Evolutionary conservation across 495 filamentous ascomycete species (phyloP), one percentile per base, ranked within the genome.

Genomic region (Terfezia claveryi): DNA sequence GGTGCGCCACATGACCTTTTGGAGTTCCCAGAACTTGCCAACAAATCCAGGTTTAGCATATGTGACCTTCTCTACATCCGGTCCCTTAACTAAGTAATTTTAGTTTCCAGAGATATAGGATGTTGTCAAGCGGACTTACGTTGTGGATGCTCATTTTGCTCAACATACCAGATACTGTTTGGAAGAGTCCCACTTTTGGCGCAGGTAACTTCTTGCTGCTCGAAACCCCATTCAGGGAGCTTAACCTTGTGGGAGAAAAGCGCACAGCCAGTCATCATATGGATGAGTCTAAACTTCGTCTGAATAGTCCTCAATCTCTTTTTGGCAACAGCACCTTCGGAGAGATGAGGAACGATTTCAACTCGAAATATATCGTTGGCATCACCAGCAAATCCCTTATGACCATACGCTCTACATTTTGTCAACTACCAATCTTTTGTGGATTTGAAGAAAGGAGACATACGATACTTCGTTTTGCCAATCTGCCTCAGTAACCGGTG

Each of bases 191-290:
- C 91, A 41, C 84, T 82, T 58, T 78, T 80, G n/a, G 91, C 91
- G 65, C 91, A 98, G 36, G 91, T 98, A 27, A 98, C 91, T 68
- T 98, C 91, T 67, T 98, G 91, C 64, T 98, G 91, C 60, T 95
- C 91, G 41, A 76, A 98, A 36, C 81, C 91, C 91, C 91, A 98
- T 2, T 93, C 85, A 1, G 91, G 91, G 38, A 98, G 80, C 69
- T 96, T 96, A 65, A 95, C 88, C 70, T 94, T 95, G 71, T 98
- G 91, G 2, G 89, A 95, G 71, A 98, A 98, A 37, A 98, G 73
- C 9, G 85, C 85, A 68, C 91, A 98, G 38, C 88, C 87, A 52
- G 88, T 94, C 91, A 96, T 94, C 63, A 94, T 70, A 62, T 98
- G 91, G 53, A 96, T 76, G 51, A 98, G 80, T 60, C 76, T 82